A percentile compares a stretch with the other conserved stretches of the same genome.
Evolutionary conservation across 179 eudicot species (phyloP).

Genomic region (Pouteria campechiana): DNA sequence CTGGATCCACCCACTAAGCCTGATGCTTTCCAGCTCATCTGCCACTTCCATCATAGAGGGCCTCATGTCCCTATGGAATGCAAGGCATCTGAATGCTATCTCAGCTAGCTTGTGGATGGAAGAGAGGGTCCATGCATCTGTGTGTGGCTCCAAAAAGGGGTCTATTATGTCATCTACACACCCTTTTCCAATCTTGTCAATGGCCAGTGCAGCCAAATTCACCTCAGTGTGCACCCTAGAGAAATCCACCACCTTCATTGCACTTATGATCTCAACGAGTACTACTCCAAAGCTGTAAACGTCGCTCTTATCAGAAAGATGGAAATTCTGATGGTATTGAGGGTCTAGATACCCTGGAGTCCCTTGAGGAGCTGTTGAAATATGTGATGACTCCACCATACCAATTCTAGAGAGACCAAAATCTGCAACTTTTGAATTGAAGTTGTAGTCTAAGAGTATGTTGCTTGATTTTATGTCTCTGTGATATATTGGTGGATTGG

Average conservation of each 20-base stretch:
- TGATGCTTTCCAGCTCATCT: slow-evolving; percentile 63
- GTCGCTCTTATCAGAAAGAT: slow-evolving; percentile 75
- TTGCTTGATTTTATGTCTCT: slow-evolving; percentile 61
- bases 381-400: slow-evolving; percentile 42
- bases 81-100: slow-evolving; percentile 83
- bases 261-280: slow-evolving; percentile 78
- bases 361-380: slow-evolving; percentile 70
- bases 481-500: slow-evolving; percentile 57
- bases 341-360: slow-evolving; percentile 70
- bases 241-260: slow-evolving; percentile 80
- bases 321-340: slow-evolving; percentile 60
- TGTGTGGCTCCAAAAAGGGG: slow-evolving; percentile 57
- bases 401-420: slow-evolving; percentile 59
- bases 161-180: slow-evolving; percentile 74
- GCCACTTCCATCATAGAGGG: slow-evolving; percentile 94
- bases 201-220: slow-evolving; percentile 83
- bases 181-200: slow-evolving; percentile 80
- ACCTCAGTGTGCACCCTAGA: slow-evolving; percentile 60
- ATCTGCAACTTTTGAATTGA: slow-evolving; percentile 53
- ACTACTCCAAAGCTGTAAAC: slow-evolving; percentile 96
- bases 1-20: slow-evolving; percentile 53
- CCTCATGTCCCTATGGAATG: slow-evolving; percentile 86
- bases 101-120: slow-evolving; percentile 82
- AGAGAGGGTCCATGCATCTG: slow-evolving; percentile 88
- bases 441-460: slow-evolving; percentile 37